phyloP scores from a whole-genome alignment of 75 land plant species.

The Cryptomeria japonica region DNA sequence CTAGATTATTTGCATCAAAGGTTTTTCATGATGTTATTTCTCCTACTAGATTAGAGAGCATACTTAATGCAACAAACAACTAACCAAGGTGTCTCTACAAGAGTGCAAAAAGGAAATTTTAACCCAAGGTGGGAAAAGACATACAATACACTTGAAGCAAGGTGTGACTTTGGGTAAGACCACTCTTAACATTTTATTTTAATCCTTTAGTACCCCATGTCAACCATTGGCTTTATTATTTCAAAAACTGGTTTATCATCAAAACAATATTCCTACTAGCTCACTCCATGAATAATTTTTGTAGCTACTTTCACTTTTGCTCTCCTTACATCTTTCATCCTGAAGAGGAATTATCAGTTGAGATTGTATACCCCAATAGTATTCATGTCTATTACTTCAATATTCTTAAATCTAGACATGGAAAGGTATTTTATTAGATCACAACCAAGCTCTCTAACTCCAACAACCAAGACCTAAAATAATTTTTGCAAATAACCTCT shows the following conservation, averaged over 20 bases:
- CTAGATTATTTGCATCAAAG: too few species aligned
- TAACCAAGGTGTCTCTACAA: too few species aligned
- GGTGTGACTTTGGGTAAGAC: slow-evolving; percentile 89
- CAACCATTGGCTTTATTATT: slow-evolving; percentile 94
- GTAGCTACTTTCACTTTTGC: slow-evolving; percentile 97
- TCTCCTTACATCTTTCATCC: slow-evolving; percentile 95
- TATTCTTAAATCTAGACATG: slow-evolving; percentile 75
- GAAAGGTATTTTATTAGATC: slow-evolving; percentile 94
- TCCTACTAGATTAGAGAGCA: too few species aligned
- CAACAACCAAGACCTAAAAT: slow-evolving; percentile 80
- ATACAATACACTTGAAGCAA: slow-evolving; percentile 94
- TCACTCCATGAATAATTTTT: slow-evolving; percentile 88
- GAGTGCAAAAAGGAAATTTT: too few species aligned
- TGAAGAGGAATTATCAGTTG: slow-evolving; percentile 97
- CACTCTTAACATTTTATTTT: slow-evolving; percentile 93
- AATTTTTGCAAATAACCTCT: slow-evolving; percentile 59
- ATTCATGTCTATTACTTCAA: slow-evolving; percentile 98
- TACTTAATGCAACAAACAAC: too few species aligned
- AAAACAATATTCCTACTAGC: slow-evolving; percentile 85
- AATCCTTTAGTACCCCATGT: slow-evolving; percentile 98
- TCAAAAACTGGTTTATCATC: slow-evolving; percentile 74
- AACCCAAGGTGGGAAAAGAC: slow-evolving; percentile 98
- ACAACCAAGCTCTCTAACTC: slow-evolving; percentile 95
- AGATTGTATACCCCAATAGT: slow-evolving; percentile 94
- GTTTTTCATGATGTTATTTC: too few species aligned